Evolutionary conservation across 495 filamentous ascomycete genomes (phyloP).

Genomic region (Annulohypoxylon nitens): DNA sequence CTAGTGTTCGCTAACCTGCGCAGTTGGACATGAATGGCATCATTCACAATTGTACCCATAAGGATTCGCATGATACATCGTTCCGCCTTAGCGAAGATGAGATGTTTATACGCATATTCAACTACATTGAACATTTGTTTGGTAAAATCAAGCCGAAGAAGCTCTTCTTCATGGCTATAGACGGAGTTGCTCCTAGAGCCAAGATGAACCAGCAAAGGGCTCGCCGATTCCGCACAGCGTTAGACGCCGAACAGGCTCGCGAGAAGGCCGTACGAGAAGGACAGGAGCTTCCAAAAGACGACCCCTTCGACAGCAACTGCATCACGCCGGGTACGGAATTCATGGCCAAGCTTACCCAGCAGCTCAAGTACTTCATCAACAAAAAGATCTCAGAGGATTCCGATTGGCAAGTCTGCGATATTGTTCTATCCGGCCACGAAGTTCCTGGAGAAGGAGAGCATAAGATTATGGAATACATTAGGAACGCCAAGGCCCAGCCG

Average conservation of each 20-base stretch:
- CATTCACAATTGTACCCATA: constrained; percentile 99
- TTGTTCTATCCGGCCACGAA: constrained; percentile 97
- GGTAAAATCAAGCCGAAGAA: constrained; percentile 98
- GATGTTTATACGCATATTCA: constrained; percentile 99
- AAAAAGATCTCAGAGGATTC: constrained; percentile 98
- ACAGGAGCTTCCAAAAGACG: constrained; percentile 92
- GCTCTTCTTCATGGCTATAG: constrained; percentile 99
- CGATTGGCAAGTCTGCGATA: constrained; percentile 96
- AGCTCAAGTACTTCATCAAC: constrained; percentile 98
- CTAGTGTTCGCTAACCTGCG: constrained; percentile 43
- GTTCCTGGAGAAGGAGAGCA: constrained; percentile 99
- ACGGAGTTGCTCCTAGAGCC: constrained; percentile 95
- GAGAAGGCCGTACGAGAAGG: constrained; percentile 92
- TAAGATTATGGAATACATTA: constrained; percentile 99
- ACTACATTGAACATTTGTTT: constrained; percentile 99
- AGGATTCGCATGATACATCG: constrained; percentile 83
- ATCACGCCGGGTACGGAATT: constrained; percentile 98
- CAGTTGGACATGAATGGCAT: constrained; percentile 99
- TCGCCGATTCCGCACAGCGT: constrained; percentile 91
- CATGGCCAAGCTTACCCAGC: constrained; percentile 93
- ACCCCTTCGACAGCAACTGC: constrained; percentile 98
- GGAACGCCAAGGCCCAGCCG: constrained; percentile 92
- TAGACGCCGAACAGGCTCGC: constrained; percentile 88
- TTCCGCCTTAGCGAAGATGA: constrained; percentile 96
- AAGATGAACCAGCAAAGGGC: constrained; percentile 99